Conservation (phyloP, 1,284 basidiomycete genomes). For the Earliella scabrosa region DNA sequence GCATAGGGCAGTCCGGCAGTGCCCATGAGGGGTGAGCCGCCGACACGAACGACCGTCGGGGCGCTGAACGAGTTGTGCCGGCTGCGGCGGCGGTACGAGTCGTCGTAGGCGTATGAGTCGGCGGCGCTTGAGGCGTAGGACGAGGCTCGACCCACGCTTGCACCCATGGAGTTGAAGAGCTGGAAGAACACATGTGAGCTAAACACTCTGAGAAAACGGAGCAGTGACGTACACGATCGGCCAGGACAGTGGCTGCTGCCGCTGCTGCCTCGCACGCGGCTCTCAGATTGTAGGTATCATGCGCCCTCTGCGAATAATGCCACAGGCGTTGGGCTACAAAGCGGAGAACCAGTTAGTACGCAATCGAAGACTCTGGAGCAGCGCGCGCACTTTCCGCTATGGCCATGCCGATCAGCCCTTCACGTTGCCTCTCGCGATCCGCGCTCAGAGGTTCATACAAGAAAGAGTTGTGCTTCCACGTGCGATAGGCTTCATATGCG, state of each 20-base stretch:
- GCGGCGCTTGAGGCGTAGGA: slow-evolving; percentile 11
- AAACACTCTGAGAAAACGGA: background rate
- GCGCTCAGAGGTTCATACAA: slow-evolving; percentile 58
- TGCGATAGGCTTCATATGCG: slow-evolving; percentile 68
- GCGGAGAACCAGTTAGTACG: background rate
- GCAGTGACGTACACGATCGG: slow-evolving; percentile 11
- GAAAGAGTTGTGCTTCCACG: slow-evolving; percentile 57
- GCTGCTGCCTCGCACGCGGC: slow-evolving; percentile 21
- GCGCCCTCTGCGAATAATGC: slow-evolving; percentile 18
- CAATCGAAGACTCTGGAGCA: slow-evolving; percentile 52
- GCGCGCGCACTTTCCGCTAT: slow-evolving; percentile 64
- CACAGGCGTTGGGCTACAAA: slow-evolving; percentile 19
- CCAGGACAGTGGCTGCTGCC: slow-evolving; percentile 8
- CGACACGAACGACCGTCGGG: slow-evolving; percentile 19
- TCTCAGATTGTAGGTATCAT: slow-evolving; percentile 16
- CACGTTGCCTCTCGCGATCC: slow-evolving; percentile 58
- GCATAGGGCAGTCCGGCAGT: slow-evolving; percentile 5
- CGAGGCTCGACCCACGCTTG: slow-evolving; percentile 6
- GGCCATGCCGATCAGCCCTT: slow-evolving; percentile 64
- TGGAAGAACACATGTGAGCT: background rate
- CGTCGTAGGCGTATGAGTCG: slow-evolving; percentile 20
- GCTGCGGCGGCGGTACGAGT: slow-evolving; percentile 19
- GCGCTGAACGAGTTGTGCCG: slow-evolving; percentile 22
- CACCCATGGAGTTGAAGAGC: slow-evolving; percentile 14
- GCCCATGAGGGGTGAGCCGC: slow-evolving; percentile 11